These are phyloP conservation scores for Blastobotrys apis DNA, from an alignment of 1,139 yeast species.

Conservation along the genomic window DNA sequence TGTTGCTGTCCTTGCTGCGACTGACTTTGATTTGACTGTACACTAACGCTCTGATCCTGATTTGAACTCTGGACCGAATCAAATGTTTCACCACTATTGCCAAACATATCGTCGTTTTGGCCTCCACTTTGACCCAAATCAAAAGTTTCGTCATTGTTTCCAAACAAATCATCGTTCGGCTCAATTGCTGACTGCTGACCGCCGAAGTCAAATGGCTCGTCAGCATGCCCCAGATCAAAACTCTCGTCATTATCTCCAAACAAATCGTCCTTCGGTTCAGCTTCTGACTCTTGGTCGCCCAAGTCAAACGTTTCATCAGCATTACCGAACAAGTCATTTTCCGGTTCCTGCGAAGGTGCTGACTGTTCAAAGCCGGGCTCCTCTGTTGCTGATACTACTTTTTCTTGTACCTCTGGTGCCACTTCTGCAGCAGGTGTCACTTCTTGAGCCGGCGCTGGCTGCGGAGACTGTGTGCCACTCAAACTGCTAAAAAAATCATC, in stretches of 20 bases:
- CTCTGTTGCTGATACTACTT: conserved; percentile 7
- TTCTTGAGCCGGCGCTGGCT: neutral
- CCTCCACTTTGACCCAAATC: neutral
- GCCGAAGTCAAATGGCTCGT: neutral
- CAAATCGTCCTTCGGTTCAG: conserved; percentile 1
- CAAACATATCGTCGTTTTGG: neutral
- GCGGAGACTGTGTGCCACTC: too few species aligned
- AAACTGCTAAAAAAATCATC: conserved; percentile 21
- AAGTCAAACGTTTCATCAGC: conserved; percentile 9
- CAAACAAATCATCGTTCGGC: conserved; percentile 2
- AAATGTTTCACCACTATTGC: neutral
- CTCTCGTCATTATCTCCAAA: conserved; percentile 19
- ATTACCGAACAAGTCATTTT: conserved; percentile 5
- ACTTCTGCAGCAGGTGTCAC: conserved; percentile 9
- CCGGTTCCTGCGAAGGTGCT: neutral
- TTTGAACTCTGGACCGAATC: too few species aligned
- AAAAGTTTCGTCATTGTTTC: conserved; percentile 1
- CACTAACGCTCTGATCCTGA: too few species aligned
- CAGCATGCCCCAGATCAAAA: conserved; percentile 15
- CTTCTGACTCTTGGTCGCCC: conserved; percentile 12
- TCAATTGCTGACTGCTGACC: neutral
- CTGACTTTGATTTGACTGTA: neutral
- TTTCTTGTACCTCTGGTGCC: conserved; percentile 2
- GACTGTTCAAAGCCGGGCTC: conserved; percentile 1
- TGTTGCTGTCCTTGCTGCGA: too few species aligned